phyloP scores from a whole-genome alignment of 208 protist genomes.

The Vickermania spadyakhi region DNA sequence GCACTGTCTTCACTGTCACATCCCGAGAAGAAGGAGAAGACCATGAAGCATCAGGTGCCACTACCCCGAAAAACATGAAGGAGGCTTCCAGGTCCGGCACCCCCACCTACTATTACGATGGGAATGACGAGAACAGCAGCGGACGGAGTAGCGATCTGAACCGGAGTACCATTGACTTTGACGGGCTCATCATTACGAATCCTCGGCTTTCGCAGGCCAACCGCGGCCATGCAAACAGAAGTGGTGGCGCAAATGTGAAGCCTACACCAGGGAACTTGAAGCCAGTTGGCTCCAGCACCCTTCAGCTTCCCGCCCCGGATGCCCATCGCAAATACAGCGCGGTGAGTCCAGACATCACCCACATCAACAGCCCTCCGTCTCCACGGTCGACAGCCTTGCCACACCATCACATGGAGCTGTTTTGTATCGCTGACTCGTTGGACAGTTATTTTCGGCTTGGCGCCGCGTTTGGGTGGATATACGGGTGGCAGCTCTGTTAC shows the following conservation, averaged over 20 bases:
- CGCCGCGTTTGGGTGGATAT: constrained; percentile 53
- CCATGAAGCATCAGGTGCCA: not conserved
- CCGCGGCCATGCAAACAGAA: not conserved
- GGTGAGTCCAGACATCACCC: not conserved
- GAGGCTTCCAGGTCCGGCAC: not conserved
- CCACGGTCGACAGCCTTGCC: not conserved
- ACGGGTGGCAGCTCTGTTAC: constrained; percentile 75
- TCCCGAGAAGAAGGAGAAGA: not conserved
- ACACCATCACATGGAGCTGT: constrained; percentile 5
- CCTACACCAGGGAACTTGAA: not conserved
- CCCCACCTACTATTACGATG: too few relatives aligned
- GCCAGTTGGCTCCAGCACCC: not conserved
- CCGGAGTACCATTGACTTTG: not conserved
- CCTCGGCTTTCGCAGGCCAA: not conserved
- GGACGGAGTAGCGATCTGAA: not conserved
- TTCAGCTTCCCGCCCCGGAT: not conserved
- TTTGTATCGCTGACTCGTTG: constrained; percentile 40
- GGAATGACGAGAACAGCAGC: not conserved
- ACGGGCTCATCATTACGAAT: not conserved
- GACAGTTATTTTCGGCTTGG: constrained; percentile 59
- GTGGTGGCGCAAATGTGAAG: not conserved
- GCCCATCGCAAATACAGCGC: not conserved
- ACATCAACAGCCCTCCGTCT: not conserved
- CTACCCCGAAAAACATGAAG: not conserved
- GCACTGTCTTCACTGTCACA: not conserved